A percentile compares a stretch with the other conserved stretches of the same genome.
Evolutionary conservation across 257 asterid species (phyloP).

Genomic region (Solanum ossicruentum): DNA sequence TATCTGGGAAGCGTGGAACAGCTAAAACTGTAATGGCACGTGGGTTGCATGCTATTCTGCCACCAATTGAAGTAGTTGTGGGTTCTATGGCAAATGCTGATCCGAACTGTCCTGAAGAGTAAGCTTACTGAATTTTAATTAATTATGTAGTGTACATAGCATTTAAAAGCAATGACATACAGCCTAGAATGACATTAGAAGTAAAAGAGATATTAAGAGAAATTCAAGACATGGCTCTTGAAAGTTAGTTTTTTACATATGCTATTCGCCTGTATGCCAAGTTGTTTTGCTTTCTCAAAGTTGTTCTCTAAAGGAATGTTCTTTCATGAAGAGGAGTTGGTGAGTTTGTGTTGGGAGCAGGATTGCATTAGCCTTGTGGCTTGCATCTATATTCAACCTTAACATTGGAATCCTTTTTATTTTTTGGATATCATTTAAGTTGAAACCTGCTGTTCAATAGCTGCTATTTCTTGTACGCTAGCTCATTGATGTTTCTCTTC

Average conservation of each 20-base stretch:
- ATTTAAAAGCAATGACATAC: neutral
- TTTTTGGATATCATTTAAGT: neutral
- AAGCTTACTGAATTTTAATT: constrained; percentile 21
- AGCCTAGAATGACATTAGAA: neutral
- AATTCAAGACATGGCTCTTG: neutral
- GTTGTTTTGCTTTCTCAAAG: neutral
- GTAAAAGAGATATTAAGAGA: neutral
- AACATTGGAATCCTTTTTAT: neutral
- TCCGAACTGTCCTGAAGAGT: constrained; percentile 75
- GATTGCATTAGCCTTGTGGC: neutral
- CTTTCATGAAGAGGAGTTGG: neutral
- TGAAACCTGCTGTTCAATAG: neutral
- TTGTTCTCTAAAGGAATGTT: neutral
- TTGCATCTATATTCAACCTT: neutral
- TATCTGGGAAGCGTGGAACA: constrained; percentile 95
- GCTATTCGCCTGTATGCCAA: neutral
- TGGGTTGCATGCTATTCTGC: constrained; percentile 92
- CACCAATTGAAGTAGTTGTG: constrained; percentile 84
- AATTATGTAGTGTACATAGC: too few species aligned
- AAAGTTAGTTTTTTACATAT: neutral
- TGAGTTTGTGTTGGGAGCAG: neutral
- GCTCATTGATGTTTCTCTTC: neutral
- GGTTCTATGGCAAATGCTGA: constrained; percentile 85
- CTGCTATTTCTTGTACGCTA: neutral
- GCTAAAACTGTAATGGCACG: constrained; percentile 99